Percentiles rank a stretch among this genome's conserved stretches.
These are phyloP conservation scores for Penicillium psychrosexuale DNA, from an alignment of 2,329 filamentous ascomycete species.

Conservation along the genomic window DNA sequence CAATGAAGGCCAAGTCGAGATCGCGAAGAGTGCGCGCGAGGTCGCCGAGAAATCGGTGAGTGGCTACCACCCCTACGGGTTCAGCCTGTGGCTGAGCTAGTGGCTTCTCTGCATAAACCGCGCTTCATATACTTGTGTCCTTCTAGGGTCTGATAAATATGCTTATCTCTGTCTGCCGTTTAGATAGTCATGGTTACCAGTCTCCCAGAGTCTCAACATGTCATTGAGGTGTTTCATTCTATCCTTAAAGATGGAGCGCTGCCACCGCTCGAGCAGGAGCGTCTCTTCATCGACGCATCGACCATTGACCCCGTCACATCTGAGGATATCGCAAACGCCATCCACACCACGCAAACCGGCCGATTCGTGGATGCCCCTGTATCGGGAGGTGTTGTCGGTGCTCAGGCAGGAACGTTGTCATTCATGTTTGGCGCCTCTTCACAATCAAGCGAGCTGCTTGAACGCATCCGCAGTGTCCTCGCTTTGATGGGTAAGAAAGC, in stretches of 20 bases:
- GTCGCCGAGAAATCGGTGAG: conserved; percentile 67
- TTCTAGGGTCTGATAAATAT: background rate
- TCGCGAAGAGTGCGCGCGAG: conserved; percentile 58
- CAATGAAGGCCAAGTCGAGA: conserved; percentile 49
- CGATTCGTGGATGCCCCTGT: conserved; percentile 92
- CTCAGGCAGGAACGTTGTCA: conserved; percentile 78
- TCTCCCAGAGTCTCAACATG: conserved; percentile 83
- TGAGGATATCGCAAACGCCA: conserved; percentile 67
- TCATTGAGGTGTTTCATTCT: conserved; percentile 74
- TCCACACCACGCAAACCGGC: conserved; percentile 65
- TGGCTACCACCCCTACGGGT: background rate
- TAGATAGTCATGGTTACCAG: conserved; percentile 86
- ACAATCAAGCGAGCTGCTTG: conserved; percentile 50
- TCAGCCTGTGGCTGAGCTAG: background rate
- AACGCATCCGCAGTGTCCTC: conserved; percentile 66
- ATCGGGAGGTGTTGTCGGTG: conserved; percentile 93
- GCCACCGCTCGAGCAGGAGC: conserved; percentile 53
- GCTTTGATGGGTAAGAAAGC: conserved; percentile 81
- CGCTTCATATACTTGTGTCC: background rate
- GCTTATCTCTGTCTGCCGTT: conserved; percentile 6
- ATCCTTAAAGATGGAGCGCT: conserved; percentile 63
- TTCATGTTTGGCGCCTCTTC: conserved; percentile 84
- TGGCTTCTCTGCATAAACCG: background rate
- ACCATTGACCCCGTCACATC: conserved; percentile 93
- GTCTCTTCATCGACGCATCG: conserved; percentile 91